Base-by-base conservation (phyloP, 257 asterid species). In the Solanum sparsipilum region DNA sequence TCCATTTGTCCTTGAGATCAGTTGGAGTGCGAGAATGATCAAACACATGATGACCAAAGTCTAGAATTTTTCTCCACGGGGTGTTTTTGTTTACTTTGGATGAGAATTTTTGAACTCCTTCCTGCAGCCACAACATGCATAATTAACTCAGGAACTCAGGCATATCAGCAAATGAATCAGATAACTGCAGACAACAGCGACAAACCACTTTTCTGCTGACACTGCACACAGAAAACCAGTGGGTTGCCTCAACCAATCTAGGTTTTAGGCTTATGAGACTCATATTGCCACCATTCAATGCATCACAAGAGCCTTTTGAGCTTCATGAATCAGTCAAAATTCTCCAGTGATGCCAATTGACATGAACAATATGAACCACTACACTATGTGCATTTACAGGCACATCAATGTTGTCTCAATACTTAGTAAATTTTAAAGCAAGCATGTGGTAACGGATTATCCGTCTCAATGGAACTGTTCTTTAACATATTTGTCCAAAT, bases 1-100 rank as follows among this genome's bases (percentile, higher is more conserved):
- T 94, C 96, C 97, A 94, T 90, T 94, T 95, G 86, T 94, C 95
- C 94, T 89, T 94, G 41, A 95, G 96, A 90, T 94, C 94, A 71
- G 10, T 16, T 56, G 98, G 96, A 46, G 90, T 89, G 86, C 98
- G 98, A 56, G 93, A 91, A 39, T 34, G 63, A 88, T 94, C 89
- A 88, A 95, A 94, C 84, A 91, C 92, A 29, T 86, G 88, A 34
- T 85, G 89, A 65, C 95, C 94, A 36, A 89, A 85, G 21, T 91
- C 92, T 91, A 94, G 88, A 87, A 96, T 90, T 89, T 92, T 91
- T 87, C 87, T 94, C 98, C 98, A 94, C 13, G 98, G 95, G 31
- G 91, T 36, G 41, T 90, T 92, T 86, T 70, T 87, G 89, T 74
- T 90, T 35, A 60, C 84, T 5, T 87, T 71, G 10, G 71, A 20